Percentiles rank a stretch among this genome's conserved stretches.
Conservation (phyloP, 192 early-diverging fungal species). For the Rhizoclosmatium sp. region DNA sequence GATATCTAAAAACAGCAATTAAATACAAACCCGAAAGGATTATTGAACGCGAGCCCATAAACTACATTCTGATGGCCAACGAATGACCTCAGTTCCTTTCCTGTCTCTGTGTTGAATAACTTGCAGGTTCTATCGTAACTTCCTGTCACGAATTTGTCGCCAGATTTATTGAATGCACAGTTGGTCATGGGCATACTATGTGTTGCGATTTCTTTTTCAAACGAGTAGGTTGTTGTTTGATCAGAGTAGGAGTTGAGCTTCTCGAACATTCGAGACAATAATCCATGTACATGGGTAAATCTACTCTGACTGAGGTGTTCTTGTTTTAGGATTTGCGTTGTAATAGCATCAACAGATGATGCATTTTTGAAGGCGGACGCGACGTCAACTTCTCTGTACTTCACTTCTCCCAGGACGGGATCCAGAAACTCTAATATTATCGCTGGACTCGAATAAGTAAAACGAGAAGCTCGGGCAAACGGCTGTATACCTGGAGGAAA, state of each 20-base stretch:
- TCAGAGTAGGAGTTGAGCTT: slow-evolving; percentile 30
- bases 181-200: slow-evolving; percentile 64
- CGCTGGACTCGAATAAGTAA: neutral
- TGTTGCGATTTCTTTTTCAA: slow-evolving; percentile 44
- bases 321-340: slow-evolving; percentile 18
- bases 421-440: slow-evolving; percentile 20
- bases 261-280: slow-evolving; percentile 11
- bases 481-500: slow-evolving; percentile 23
- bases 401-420: neutral
- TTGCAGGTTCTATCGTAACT: slow-evolving; percentile 62
- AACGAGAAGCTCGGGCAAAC: neutral
- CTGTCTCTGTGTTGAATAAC: slow-evolving; percentile 51
- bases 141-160: slow-evolving; percentile 52
- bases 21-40: slow-evolving; percentile 52
- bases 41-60: slow-evolving; percentile 57
- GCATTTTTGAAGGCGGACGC: neutral
- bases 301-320: slow-evolving; percentile 4
- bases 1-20: neutral
- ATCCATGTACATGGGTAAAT: neutral
- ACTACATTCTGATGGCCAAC: slow-evolving; percentile 64
- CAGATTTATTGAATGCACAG: slow-evolving; percentile 59
- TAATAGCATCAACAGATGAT: neutral
- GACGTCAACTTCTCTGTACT: slow-evolving; percentile 23
- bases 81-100: slow-evolving; percentile 49
- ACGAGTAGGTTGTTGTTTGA: slow-evolving; percentile 16